These are phyloP conservation scores for Rhodosporidiobolus sp. DNA, from an alignment of 768 basidiomycete genomes.

Conservation along the genomic window DNA sequence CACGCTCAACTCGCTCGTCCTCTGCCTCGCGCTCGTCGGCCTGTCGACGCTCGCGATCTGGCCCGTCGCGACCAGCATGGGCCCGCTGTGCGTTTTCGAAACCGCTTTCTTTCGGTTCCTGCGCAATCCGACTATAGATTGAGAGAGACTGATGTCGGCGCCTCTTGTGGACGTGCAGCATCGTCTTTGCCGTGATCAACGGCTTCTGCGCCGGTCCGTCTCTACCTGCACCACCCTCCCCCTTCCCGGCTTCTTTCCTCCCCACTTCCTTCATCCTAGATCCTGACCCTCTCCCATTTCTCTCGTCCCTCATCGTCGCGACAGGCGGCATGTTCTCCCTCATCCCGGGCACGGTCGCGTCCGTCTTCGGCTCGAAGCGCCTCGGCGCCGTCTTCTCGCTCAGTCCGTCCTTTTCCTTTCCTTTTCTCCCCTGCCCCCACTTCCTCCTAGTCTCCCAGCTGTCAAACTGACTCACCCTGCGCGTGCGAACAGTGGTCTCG, in stretches of 20 bases:
- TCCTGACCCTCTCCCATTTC: too few relatives aligned
- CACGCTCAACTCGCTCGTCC: slow-evolving; percentile 41
- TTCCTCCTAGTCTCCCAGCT: too few relatives aligned
- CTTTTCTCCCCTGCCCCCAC: slow-evolving; percentile 17
- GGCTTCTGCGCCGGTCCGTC: slow-evolving; percentile 16
- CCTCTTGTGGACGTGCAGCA: not conserved
- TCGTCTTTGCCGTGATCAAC: slow-evolving; percentile 37
- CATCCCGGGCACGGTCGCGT: slow-evolving; percentile 41
- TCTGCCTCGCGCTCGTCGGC: slow-evolving; percentile 33
- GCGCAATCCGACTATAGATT: not conserved
- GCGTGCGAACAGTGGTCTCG: slow-evolving; percentile 1
- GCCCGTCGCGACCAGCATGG: slow-evolving; percentile 39
- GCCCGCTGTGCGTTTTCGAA: slow-evolving; percentile 30
- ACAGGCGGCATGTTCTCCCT: slow-evolving; percentile 41
- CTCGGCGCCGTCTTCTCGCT: slow-evolving; percentile 38
- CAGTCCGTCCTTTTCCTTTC: slow-evolving; percentile 28
- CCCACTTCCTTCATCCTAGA: not conserved
- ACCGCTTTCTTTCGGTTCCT: not conserved
- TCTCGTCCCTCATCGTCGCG: too few relatives aligned
- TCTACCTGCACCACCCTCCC: not conserved
- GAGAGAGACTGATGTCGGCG: too few relatives aligned
- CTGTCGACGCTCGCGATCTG: slow-evolving; percentile 40
- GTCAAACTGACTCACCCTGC: too few relatives aligned
- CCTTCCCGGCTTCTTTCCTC: not conserved
- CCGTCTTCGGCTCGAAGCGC: slow-evolving; percentile 22